These are phyloP conservation scores for Fusarium stilboides DNA, from an alignment of 2,329 filamentous ascomycete genomes.

Conservation along the genomic window DNA sequence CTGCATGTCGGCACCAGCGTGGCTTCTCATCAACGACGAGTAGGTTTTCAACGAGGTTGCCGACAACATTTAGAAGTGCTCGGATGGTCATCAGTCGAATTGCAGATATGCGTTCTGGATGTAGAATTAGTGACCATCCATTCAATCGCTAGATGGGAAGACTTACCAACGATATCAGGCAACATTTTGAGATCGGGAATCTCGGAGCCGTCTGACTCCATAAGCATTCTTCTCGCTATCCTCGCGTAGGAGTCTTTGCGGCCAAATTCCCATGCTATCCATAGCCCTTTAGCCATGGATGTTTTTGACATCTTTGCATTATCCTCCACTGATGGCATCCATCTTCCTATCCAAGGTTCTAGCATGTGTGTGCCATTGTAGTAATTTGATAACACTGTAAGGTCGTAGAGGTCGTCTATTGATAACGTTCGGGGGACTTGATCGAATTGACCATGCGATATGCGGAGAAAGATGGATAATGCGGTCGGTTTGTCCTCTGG, in stretches of 20 bases:
- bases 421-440: neutral
- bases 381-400: neutral
- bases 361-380: slow-evolving; percentile 1
- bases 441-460: neutral
- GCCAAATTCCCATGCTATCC: slow-evolving; percentile 4
- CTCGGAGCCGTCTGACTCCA: neutral
- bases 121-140: neutral
- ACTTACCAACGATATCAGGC: neutral
- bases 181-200: neutral
- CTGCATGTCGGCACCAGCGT: slow-evolving; percentile 54
- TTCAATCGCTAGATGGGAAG: fast-evolving
- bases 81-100: neutral
- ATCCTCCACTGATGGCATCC: neutral
- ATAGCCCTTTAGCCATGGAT: neutral
- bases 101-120: neutral
- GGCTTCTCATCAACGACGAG: slow-evolving; percentile 46
- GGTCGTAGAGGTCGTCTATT: neutral
- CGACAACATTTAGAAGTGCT: neutral
- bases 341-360: neutral
- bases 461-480: neutral
- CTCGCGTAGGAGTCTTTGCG: neutral
- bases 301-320: neutral
- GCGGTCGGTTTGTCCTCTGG: neutral
- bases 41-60: neutral
- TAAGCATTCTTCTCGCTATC: neutral